phyloP scores from a whole-genome alignment of 2,329 filamentous ascomycete genomes.

The Aspergillus brunneoviolaceus region DNA sequence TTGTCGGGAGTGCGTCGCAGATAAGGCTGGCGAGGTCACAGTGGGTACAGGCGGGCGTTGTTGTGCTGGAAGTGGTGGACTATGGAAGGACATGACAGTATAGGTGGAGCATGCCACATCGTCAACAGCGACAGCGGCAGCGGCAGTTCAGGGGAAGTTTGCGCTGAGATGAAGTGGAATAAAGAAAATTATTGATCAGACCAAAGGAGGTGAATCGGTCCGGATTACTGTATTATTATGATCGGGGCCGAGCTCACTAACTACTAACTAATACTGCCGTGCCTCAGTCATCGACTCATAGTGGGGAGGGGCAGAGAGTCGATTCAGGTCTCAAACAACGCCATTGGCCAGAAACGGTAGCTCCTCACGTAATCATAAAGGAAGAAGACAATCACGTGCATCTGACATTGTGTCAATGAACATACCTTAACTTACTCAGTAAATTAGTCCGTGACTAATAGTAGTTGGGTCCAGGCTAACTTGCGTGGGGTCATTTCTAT shows the following conservation, averaged over 20 bases:
- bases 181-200: background rate
- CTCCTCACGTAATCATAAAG: constrained; percentile 1
- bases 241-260: background rate
- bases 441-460: too few relatives aligned
- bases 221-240: background rate
- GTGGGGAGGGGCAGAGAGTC: constrained; percentile 5
- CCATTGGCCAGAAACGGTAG: constrained; percentile 4
- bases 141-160: background rate
- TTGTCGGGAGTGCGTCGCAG: constrained; percentile 5
- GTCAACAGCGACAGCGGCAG: background rate
- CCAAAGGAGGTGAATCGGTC: constrained; percentile 2
- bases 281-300: constrained; percentile 21
- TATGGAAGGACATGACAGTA: constrained; percentile 19
- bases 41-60: constrained; percentile 10
- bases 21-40: constrained; percentile 2
- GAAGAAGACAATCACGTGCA: background rate
- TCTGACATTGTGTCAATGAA: too few relatives aligned
- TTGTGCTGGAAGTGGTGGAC: background rate
- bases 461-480: too few relatives aligned
- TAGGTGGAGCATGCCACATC: constrained; percentile 15
- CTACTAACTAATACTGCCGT: background rate
- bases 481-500: too few relatives aligned
- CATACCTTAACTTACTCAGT: too few relatives aligned
- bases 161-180: background rate
- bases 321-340: background rate